phyloP scores from a whole-genome alignment of 129 eudicot genomes.

The Helianthus annuus region HanXRQr2.0-SUNRISE NC_035433.2:81706933-81707432 shows the following conservation, averaged over 20 bases:
- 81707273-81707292: slow-evolving; percentile 27
- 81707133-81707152: slow-evolving; percentile 58
- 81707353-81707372: slow-evolving; percentile 12
- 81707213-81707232: slow-evolving; percentile 6
- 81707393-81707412: too few species aligned
- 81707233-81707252: slow-evolving; percentile 25
- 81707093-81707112: slow-evolving; percentile 48
- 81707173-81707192: slow-evolving; percentile 6
- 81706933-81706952: slow-evolving; percentile 62
- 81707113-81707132: slow-evolving; percentile 61
- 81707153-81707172: slow-evolving; percentile 45
- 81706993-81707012: slow-evolving; percentile 62
- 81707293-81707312: not conserved
- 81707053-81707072: not conserved
- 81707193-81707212: slow-evolving; percentile 38
- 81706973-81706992: slow-evolving; percentile 75
- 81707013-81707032: not conserved
- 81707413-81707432: too few species aligned
- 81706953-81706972: slow-evolving; percentile 70
- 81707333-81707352: not conserved
- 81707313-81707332: slow-evolving; percentile 13
- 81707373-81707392: not conserved
- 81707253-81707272: slow-evolving; percentile 36
- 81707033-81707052: not conserved
- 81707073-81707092: slow-evolving; percentile 55